Conservation (phyloP, 2,329 filamentous ascomycete species). For the Aureobasidium sp. region DNA sequence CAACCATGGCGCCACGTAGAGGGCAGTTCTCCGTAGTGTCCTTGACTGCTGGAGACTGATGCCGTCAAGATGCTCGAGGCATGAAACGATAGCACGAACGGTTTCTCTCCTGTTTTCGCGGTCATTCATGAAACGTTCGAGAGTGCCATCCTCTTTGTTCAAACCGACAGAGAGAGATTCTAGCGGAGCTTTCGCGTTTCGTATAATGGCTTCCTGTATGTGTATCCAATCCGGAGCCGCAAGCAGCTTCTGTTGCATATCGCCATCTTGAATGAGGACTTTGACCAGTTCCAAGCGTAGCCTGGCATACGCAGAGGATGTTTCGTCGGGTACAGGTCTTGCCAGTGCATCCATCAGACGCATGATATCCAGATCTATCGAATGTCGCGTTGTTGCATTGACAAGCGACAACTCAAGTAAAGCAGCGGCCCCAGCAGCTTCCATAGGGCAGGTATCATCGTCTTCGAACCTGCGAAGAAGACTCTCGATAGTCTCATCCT, state of each 20-base stretch:
- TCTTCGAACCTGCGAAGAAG: slow-evolving; percentile 11
- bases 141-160: neutral
- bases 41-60: slow-evolving; percentile 10
- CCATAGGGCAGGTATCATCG: neutral
- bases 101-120: neutral
- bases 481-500: slow-evolving; percentile 15
- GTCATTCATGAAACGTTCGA: slow-evolving; percentile 9
- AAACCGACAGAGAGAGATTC: neutral
- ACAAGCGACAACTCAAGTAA: neutral
- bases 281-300: slow-evolving; percentile 1
- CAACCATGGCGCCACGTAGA: slow-evolving; percentile 7
- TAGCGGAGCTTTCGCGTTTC: slow-evolving; percentile 7
- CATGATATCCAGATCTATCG: slow-evolving; percentile 2
- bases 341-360: slow-evolving; percentile 10
- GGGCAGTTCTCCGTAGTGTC: slow-evolving; percentile 3
- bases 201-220: slow-evolving; percentile 10
- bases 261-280: neutral
- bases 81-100: neutral
- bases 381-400: neutral
- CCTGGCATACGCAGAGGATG: neutral
- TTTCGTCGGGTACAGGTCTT: neutral
- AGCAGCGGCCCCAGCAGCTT: slow-evolving; percentile 1
- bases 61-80: slow-evolving; percentile 2
- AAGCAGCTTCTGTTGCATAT: slow-evolving; percentile 5
- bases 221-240: slow-evolving; percentile 11